phyloP scores from a whole-genome alignment of 2,329 filamentous ascomycete species.

The Lecanicillium sp. region DNA sequence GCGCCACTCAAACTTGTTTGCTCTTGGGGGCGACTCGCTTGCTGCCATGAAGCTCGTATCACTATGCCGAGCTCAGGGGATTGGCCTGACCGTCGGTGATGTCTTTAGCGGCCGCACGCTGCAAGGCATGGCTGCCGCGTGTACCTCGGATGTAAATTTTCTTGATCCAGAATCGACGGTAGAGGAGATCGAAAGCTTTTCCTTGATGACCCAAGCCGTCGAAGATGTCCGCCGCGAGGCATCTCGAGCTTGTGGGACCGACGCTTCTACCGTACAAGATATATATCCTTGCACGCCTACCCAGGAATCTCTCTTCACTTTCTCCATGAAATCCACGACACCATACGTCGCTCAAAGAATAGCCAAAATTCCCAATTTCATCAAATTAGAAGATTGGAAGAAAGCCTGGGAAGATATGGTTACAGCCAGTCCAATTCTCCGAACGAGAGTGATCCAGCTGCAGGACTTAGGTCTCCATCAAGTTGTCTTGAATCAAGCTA shows the following conservation, averaged over 20 bases:
- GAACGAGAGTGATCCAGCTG: slow-evolving; percentile 13
- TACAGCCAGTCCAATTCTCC: slow-evolving; percentile 11
- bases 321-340: slow-evolving; percentile 14
- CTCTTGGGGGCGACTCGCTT: slow-evolving; percentile 34
- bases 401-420: slow-evolving; percentile 17
- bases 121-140: slow-evolving; percentile 35
- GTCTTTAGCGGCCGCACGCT: slow-evolving; percentile 40
- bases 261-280: slow-evolving; percentile 15
- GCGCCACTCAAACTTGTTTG: slow-evolving; percentile 10
- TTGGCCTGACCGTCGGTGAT: slow-evolving; percentile 38
- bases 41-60: slow-evolving; percentile 44
- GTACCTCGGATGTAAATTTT: not conserved
- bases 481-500: slow-evolving; percentile 3
- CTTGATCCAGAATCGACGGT: not conserved
- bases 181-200: not conserved
- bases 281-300: slow-evolving; percentile 20
- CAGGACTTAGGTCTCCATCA: not conserved
- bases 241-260: slow-evolving; percentile 15
- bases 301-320: slow-evolving; percentile 18
- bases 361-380: slow-evolving; percentile 11
- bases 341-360: slow-evolving; percentile 18
- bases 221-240: not conserved
- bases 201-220: not conserved
- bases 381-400: slow-evolving; percentile 14
- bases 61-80: slow-evolving; percentile 30